A percentile compares a stretch with the other conserved stretches of the same genome.
Evolutionary conservation across 2,329 filamentous ascomycete genomes (phyloP).

Genomic region (Fusarium domesticum): DNA sequence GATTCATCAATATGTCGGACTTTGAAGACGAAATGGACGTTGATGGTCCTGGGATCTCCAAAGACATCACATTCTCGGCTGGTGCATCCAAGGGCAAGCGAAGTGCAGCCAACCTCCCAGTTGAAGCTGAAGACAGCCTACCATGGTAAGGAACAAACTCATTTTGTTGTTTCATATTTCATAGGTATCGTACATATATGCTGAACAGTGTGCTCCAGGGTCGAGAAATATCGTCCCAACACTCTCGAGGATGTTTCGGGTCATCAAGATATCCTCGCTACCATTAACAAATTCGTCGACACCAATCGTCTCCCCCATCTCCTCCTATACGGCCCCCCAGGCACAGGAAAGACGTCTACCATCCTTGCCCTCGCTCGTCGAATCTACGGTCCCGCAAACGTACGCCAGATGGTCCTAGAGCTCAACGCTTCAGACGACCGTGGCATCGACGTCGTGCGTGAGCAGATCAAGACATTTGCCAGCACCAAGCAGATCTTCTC

Average conservation of each 20-base stretch:
- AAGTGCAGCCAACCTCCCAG: slow-evolving; percentile 85
- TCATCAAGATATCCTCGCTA: slow-evolving; percentile 94
- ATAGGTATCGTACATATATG: neutral
- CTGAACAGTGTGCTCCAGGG: slow-evolving; percentile 53
- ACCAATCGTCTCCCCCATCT: slow-evolving; percentile 92
- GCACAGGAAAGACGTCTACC: slow-evolving; percentile 96
- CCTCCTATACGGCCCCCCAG: slow-evolving; percentile 92
- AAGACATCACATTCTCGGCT: slow-evolving; percentile 65
- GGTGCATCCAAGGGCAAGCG: slow-evolving; percentile 84
- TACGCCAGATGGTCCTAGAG: slow-evolving; percentile 98
- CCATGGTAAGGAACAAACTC: slow-evolving; percentile 92
- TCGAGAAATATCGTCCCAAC: slow-evolving; percentile 93
- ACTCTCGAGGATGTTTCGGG: slow-evolving; percentile 90
- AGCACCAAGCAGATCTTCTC: slow-evolving; percentile 96
- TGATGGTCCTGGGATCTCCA: slow-evolving; percentile 47
- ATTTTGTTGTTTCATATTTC: neutral
- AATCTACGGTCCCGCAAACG: slow-evolving; percentile 88
- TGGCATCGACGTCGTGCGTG: slow-evolving; percentile 94
- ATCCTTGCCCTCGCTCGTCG: slow-evolving; percentile 87
- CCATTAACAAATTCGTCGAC: slow-evolving; percentile 97
- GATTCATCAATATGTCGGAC: slow-evolving; percentile 50
- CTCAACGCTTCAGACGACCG: slow-evolving; percentile 96
- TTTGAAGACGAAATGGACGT: slow-evolving; percentile 61
- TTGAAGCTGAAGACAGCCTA: slow-evolving; percentile 89
- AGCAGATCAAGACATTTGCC: slow-evolving; percentile 99